Percentiles rank a stretch among this genome's conserved stretches.
Evolutionary conservation across 148 eudicot genomes (phyloP).

Genomic region (Dianthus caryophyllus): DNA sequence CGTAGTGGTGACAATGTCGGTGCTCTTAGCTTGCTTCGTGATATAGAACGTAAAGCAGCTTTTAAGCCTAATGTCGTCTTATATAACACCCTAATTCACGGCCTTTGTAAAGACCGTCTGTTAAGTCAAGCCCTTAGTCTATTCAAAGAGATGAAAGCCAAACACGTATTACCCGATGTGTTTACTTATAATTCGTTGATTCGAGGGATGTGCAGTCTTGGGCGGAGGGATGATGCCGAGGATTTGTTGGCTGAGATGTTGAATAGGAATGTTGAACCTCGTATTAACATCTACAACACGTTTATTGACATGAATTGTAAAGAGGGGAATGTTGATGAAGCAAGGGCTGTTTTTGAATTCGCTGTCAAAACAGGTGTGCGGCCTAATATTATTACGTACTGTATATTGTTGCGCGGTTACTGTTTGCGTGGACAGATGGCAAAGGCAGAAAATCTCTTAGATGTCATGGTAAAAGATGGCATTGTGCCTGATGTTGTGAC

Average conservation of each 20-base stretch:
- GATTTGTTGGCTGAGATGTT: constrained; percentile 1
- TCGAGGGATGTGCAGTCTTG: constrained; percentile 14
- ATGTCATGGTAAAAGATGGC: constrained; percentile 11
- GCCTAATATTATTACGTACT: constrained; percentile 12
- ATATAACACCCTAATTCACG: neutral
- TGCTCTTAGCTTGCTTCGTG: neutral
- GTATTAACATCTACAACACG: neutral
- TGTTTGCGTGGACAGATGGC: constrained; percentile 3
- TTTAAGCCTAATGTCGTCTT: constrained; percentile 5
- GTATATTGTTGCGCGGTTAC: constrained; percentile 5
- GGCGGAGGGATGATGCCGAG: constrained; percentile 14
- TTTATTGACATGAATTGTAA: constrained; percentile 12
- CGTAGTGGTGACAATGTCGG: neutral
- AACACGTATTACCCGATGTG: neutral
- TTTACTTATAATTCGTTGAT: constrained; percentile 9
- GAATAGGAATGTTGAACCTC: neutral
- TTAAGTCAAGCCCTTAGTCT: constrained; percentile 1
- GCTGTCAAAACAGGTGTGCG: constrained; percentile 2
- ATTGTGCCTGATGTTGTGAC: constrained; percentile 6
- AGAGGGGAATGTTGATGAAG: constrained; percentile 11
- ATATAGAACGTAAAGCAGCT: neutral
- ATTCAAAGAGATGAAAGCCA: constrained; percentile 8
- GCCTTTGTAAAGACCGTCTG: constrained; percentile 1
- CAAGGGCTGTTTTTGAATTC: neutral
- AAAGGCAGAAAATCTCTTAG: neutral